Evolutionary conservation across 2,329 filamentous ascomycete genomes (phyloP).

Genomic region (Septoria linicola): DNA sequence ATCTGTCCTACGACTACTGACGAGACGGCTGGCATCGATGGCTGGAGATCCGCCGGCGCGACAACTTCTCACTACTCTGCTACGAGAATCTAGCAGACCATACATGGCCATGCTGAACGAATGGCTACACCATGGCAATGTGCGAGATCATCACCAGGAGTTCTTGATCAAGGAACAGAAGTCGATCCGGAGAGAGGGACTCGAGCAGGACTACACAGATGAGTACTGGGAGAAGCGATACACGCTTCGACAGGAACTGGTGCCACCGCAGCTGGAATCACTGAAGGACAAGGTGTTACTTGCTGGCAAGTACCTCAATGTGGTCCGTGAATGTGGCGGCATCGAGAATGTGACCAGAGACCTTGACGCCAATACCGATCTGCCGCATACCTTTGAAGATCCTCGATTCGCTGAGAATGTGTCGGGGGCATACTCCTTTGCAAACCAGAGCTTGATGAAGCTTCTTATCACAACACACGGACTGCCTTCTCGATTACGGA

Average conservation of each 20-base stretch:
- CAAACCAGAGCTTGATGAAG: conserved; percentile 88
- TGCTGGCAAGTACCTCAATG: conserved; percentile 96
- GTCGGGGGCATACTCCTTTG: conserved; percentile 89
- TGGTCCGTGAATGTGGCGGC: conserved; percentile 93
- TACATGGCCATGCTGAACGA: conserved; percentile 99
- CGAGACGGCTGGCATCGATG: conserved; percentile 80
- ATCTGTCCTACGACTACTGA: conserved; percentile 84
- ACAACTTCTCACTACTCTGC: conserved; percentile 72
- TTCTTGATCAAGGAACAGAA: conserved; percentile 95
- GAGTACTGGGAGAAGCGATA: conserved; percentile 99
- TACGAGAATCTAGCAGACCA: conserved; percentile 84
- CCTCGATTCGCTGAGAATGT: conserved; percentile 91
- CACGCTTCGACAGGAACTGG: conserved; percentile 84
- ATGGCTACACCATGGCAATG: conserved; percentile 94
- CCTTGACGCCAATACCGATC: conserved; percentile 83
- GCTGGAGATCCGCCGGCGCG: conserved; percentile 90
- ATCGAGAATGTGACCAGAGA: conserved; percentile 61
- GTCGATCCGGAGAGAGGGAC: conserved; percentile 83
- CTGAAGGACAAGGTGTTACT: conserved; percentile 93
- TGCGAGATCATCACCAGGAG: conserved; percentile 89
- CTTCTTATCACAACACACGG: conserved; percentile 90
- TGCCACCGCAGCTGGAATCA: conserved; percentile 85
- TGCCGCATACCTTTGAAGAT: conserved; percentile 92
- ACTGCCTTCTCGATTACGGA: conserved; percentile 79
- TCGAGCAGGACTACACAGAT: conserved; percentile 96